Base-by-base conservation (phyloP, 225 moss, liverwort and hornwort species). In the Marchantia polymorpha region DNA sequence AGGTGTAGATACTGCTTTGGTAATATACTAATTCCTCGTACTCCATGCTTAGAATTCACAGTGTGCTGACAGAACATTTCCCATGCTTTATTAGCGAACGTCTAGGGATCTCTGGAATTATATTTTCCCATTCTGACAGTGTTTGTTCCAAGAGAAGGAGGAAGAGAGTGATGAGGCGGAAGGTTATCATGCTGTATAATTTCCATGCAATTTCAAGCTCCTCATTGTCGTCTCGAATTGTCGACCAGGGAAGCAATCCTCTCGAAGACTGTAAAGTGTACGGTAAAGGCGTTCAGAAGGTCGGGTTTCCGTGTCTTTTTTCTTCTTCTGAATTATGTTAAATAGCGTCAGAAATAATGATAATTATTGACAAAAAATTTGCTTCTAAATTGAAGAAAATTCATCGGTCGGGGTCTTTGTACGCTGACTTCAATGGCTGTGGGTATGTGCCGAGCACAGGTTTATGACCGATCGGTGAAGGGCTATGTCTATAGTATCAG, bases 241-340 rank as follows among this genome's bases (percentile, higher is more conserved):
- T 66, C 5, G 53, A 81, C 12, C 0, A 99, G 97, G 97, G 97
- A 9, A 94, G 94, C 84, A 94, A 99, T 78, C 94, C 97, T 48
- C 85, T 72, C 20, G 53, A 84, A 55, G 92, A 99, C 58, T 94
- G 94, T 78, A 92, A 93, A 85, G 48, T 99, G 39, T 84, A 79
- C 0, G 92, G 93, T 0, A 99, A 93, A 53, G 93, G 94, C 61
- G 88, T 97, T 66, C 81, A 89, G 72, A 97, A 92, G 90, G 97
- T 94, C 49, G 20, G 39, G 52, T 46, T 27, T 72, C 54, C 49
- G 0, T 27, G 25, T 29, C 73, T 27, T 17, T 4, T 0, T 3
- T 17, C 8, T 0, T 3, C 3, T 69, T 14, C 30, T 46, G 46
- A 46, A 8, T 69, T 4, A 69, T 1, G 69, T 47, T 69, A 7